These are phyloP conservation scores for Capillidium rhysosporum DNA, from an alignment of 371 early-diverging fungal species.

Conservation along the genomic window DNA sequence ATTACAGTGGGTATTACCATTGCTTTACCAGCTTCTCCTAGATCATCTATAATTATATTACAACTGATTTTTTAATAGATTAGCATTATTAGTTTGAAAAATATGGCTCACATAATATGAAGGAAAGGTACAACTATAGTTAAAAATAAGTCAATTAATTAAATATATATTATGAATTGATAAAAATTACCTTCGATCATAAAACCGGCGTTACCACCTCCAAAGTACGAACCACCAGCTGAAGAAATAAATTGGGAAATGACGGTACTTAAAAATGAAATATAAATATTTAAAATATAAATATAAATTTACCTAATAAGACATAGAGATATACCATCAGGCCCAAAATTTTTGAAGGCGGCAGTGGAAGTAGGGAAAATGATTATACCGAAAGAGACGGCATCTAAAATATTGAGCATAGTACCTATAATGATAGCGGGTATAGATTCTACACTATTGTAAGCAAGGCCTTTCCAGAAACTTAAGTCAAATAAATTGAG, in stretches of 20 bases:
- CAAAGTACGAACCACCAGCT: conserved; percentile 65
- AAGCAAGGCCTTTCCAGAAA: neutral
- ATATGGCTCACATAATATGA: conserved; percentile 54
- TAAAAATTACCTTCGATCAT: conserved; percentile 65
- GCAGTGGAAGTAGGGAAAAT: conserved; percentile 69
- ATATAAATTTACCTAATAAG: conserved; percentile 66
- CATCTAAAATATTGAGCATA: conserved; percentile 79
- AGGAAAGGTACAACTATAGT: conserved; percentile 66
- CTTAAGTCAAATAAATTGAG: neutral
- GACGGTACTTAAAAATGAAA: no score
- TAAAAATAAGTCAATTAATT: neutral
- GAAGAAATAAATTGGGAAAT: conserved; percentile 70
- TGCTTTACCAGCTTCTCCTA: conserved; percentile 32
- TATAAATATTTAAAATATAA: conserved; percentile 7
- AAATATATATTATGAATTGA: neutral
- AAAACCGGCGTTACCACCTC: conserved; percentile 85
- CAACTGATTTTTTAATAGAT: conserved; percentile 18
- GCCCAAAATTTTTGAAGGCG: conserved; percentile 56
- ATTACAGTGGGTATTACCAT: conserved; percentile 73
- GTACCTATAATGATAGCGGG: conserved; percentile 83
- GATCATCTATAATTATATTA: conserved; percentile 35
- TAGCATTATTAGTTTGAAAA: neutral
- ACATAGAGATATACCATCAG: conserved; percentile 87
- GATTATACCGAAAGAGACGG: conserved; percentile 78
- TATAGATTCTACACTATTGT: conserved; percentile 18